Percentiles rank a stretch among this genome's conserved stretches.
These are phyloP conservation scores for Cordyceps javanica DNA, from an alignment of 2,329 filamentous ascomycete genomes.

Conservation along the genomic window DNA sequence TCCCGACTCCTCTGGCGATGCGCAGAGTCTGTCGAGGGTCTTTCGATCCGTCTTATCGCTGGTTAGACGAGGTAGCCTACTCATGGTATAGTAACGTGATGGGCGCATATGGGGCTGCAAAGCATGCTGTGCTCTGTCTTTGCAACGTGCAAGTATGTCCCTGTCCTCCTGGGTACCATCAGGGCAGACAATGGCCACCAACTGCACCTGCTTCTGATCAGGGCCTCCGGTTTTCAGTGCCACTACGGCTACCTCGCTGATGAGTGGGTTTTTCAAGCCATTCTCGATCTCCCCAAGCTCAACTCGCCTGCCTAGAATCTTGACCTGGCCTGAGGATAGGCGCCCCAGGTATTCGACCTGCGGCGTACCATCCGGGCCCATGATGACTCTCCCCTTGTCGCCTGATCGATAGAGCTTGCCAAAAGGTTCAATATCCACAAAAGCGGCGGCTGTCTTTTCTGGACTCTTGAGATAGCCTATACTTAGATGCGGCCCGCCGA, in stretches of 20 bases:
- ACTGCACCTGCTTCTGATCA: neutral
- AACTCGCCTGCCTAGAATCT: neutral
- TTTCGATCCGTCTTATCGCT: conserved; percentile 2
- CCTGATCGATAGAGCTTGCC: conserved; percentile 1
- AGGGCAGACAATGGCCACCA: neutral
- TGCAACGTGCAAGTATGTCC: neutral
- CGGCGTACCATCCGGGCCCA: neutral
- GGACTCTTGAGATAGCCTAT: conserved; percentile 1
- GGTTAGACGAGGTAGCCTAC: neutral
- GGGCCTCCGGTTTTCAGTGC: neutral
- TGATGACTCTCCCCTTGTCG: neutral
- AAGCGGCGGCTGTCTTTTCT: conserved; percentile 1
- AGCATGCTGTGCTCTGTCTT: neutral
- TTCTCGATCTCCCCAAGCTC: conserved; percentile 2
- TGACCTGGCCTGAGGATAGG: neutral
- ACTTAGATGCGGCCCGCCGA: neutral
- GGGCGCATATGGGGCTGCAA: conserved; percentile 1
- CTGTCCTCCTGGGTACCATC: neutral
- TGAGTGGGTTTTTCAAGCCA: neutral
- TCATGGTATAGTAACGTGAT: neutral
- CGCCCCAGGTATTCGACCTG: conserved; percentile 1
- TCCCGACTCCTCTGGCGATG: neutral
- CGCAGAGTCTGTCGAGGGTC: neutral
- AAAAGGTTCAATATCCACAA: neutral
- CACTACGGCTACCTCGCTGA: neutral